Percentiles rank a stretch among this genome's conserved stretches.
phyloP scores from a whole-genome alignment of 129 eudicot genomes.

The Flaveria bidentis region DNA sequence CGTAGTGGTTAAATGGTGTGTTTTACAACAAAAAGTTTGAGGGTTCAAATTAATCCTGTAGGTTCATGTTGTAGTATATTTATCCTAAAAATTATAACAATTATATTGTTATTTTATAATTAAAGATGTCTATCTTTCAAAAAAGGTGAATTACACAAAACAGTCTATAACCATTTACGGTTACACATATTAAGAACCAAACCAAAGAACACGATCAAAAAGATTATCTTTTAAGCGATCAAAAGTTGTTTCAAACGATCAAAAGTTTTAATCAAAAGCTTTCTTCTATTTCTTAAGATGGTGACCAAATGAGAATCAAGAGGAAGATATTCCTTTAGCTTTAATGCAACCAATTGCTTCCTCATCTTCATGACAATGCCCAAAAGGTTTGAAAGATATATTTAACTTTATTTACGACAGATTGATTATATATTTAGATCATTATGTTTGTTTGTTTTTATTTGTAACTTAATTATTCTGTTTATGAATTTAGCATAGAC shows the following conservation, averaged over 20 bases:
- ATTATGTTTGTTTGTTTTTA: background rate
- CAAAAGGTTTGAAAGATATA: background rate
- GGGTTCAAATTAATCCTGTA: no score
- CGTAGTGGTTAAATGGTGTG: no score
- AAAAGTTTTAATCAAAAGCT: slow-evolving; percentile 23
- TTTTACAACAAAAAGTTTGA: no score
- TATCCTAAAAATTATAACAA: no score
- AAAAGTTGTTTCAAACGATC: slow-evolving; percentile 15
- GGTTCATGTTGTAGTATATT: no score
- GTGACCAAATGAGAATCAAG: slow-evolving; percentile 30
- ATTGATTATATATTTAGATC: background rate
- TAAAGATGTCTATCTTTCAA: no score
- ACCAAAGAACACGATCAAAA: slow-evolving; percentile 6
- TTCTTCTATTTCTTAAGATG: slow-evolving; percentile 20
- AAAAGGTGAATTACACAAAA: background rate
- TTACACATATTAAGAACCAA: background rate
- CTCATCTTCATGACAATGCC: background rate
- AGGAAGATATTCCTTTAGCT: slow-evolving; percentile 36
- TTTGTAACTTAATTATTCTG: background rate
- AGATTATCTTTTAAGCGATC: background rate
- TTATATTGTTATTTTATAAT: background rate
- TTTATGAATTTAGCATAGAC: background rate
- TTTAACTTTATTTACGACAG: background rate
- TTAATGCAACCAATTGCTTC: background rate
- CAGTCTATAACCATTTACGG: background rate